Conservation (phyloP, 2,329 filamentous ascomycete genomes). For the Aspergillus neotritici region DNA sequence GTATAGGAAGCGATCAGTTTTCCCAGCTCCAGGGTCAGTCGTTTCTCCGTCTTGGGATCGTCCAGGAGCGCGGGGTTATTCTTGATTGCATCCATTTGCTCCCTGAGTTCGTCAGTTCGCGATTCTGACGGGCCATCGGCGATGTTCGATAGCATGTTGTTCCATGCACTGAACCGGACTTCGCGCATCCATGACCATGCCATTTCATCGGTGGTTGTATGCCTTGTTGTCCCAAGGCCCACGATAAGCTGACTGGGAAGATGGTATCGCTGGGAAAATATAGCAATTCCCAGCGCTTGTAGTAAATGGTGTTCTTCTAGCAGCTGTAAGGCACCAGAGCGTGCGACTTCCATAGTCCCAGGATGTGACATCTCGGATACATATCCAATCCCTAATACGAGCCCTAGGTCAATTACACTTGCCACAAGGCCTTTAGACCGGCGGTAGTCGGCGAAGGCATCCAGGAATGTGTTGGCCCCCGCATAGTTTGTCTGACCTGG, state of each 20-base stretch:
- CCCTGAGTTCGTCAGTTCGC: constrained; percentile 3
- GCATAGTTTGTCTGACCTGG: constrained; percentile 39
- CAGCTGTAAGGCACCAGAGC: constrained; percentile 9
- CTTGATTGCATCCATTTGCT: constrained; percentile 4
- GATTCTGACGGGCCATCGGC: neutral
- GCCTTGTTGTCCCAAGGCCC: constrained; percentile 1
- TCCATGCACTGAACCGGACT: constrained; percentile 8
- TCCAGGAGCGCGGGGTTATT: constrained; percentile 6
- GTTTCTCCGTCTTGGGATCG: constrained; percentile 4
- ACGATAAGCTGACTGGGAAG: constrained; percentile 1
- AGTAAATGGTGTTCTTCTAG: constrained; percentile 6
- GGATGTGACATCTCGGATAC: constrained; percentile 6
- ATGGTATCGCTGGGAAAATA: neutral
- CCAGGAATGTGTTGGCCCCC: constrained; percentile 30
- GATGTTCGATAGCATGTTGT: neutral
- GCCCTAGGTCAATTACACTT: constrained; percentile 20
- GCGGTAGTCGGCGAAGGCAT: constrained; percentile 24
- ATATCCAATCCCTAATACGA: constrained; percentile 24
- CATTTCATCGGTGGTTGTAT: neutral
- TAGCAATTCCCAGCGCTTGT: constrained; percentile 1
- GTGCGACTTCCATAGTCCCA: constrained; percentile 12
- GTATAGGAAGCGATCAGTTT: constrained; percentile 10
- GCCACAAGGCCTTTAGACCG: constrained; percentile 15
- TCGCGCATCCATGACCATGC: constrained; percentile 1
- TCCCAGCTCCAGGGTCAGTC: constrained; percentile 8